Base-by-base conservation (phyloP, 345 rosid genomes). In the Pugionium cornutum region DNA sequence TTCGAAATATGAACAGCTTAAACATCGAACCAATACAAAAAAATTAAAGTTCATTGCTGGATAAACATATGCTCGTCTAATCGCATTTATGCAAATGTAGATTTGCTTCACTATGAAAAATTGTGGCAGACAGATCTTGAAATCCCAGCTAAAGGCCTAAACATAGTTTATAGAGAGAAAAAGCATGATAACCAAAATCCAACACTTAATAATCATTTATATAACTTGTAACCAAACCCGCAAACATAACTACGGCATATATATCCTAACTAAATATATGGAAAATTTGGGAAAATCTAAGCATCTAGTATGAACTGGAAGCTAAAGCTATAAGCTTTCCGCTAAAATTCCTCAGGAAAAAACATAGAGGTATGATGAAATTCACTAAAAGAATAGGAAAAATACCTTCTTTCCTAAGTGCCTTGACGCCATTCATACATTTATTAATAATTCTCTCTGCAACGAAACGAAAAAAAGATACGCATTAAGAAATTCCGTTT, bases 381-480 rank as follows among this genome's bases (percentile, higher is more conserved):
- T n/a, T 46, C 26, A 10, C 35, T 4, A 44, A 34, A 34, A 4
- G 51, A 44, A 26, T 11, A 26, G 41, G 36, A 62, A 33, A 41
- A 45, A n/a, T 72, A 83, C 94, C 84, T 68, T 80, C 65, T 68
- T 82, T 33, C 73, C 61, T 53, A 77, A 64, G 40, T 72, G 70
- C 66, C 70, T 78, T 68, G 81, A 82, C 70, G 94, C 88, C 90
- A 87, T 87, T 74, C 82, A 79, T 62, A 72, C 18, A 18, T 18
- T 18, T 56, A 62, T 52, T 58, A 57, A 43, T 60, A 30, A 69
- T 57, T 64, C 78, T 64, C 78, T 53, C 78, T 76, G 72, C 77
- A 67, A 7, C 40, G 4, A 67, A 67, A 42, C 36, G 43, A 51
- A 2, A 40, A 5, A 5, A 4, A 36, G 6, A 36, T 36, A 3